A percentile compares a stretch with the other conserved stretches of the same genome.
phyloP scores from a whole-genome alignment of 345 rosid species.

The Acer campestre region DNA sequence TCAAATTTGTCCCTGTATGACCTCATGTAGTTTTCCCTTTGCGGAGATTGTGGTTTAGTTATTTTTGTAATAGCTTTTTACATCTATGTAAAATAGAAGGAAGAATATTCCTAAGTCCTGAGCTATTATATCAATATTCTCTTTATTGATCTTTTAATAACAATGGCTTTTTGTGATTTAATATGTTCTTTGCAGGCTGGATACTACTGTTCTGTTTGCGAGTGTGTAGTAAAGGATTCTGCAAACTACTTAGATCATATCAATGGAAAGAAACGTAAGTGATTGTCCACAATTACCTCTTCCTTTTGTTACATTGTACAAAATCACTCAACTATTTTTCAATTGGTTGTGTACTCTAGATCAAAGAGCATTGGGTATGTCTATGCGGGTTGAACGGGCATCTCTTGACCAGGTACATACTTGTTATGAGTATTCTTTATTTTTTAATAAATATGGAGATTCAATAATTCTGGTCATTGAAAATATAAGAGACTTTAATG shows the following conservation, averaged over 20 bases:
- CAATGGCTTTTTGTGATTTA: constrained; percentile 4
- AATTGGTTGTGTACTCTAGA: constrained; percentile 44
- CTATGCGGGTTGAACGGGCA: constrained; percentile 95
- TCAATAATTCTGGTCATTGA: neutral
- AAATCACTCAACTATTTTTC: constrained; percentile 14
- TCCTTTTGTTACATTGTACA: neutral
- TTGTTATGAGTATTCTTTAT: constrained; percentile 2
- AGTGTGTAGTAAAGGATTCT: constrained; percentile 98
- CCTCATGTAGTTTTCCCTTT: neutral
- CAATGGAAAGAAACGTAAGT: constrained; percentile 96
- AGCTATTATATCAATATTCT: neutral
- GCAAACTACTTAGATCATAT: constrained; percentile 99
- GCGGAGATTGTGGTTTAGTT: neutral
- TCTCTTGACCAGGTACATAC: constrained; percentile 74
- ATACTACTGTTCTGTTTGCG: constrained; percentile 91
- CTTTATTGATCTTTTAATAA: neutral
- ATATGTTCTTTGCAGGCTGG: constrained; percentile 67
- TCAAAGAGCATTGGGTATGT: constrained; percentile 99
- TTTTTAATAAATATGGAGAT: constrained; percentile 2
- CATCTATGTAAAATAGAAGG: neutral
- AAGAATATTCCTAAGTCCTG: neutral
- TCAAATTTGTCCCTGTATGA: neutral
- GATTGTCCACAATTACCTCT: neutral
- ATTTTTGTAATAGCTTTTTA: neutral
- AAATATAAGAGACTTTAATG: neutral